Conservation (phyloP, 345 rosid species). For the Mercurialis annua region DNA sequence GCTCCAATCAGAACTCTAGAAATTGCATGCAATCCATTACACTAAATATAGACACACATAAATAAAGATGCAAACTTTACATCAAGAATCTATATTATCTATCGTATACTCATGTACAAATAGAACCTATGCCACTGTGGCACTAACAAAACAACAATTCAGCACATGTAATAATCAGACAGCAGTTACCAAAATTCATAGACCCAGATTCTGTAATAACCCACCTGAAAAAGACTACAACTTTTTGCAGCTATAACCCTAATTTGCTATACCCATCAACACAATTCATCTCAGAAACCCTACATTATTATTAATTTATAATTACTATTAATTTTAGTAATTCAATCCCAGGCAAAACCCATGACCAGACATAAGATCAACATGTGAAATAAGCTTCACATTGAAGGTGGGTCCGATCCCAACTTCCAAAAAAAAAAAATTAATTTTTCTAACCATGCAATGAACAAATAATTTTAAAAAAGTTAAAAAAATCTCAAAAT, state of each 20-base stretch:
- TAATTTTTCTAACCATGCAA: not conserved
- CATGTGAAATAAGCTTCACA: slow-evolving; percentile 11
- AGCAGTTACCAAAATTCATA: not conserved
- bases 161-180: slow-evolving; percentile 1
- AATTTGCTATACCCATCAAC: slow-evolving; percentile 17
- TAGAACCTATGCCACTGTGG: not conserved
- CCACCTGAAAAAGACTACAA: slow-evolving; percentile 8
- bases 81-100: not conserved
- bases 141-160: not conserved
- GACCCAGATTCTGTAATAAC: slow-evolving; percentile 6
- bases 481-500: not conserved
- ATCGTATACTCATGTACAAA: not conserved
- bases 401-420: slow-evolving; percentile 17
- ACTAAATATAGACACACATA: not conserved
- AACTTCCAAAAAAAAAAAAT: slow-evolving; percentile 1
- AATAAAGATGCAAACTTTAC: not conserved
- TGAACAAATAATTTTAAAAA: not conserved
- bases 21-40: not conserved
- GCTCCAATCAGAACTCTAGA: not conserved
- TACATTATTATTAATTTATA: slow-evolving; percentile 8
- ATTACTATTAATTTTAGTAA: slow-evolving; percentile 10
- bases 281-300: slow-evolving; percentile 1
- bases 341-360: slow-evolving; percentile 13
- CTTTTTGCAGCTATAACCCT: slow-evolving; percentile 21
- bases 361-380: slow-evolving; percentile 10